Evolutionary conservation across 129 eudicot genomes (phyloP).

Genomic region (Flaveria bidentis): DNA sequence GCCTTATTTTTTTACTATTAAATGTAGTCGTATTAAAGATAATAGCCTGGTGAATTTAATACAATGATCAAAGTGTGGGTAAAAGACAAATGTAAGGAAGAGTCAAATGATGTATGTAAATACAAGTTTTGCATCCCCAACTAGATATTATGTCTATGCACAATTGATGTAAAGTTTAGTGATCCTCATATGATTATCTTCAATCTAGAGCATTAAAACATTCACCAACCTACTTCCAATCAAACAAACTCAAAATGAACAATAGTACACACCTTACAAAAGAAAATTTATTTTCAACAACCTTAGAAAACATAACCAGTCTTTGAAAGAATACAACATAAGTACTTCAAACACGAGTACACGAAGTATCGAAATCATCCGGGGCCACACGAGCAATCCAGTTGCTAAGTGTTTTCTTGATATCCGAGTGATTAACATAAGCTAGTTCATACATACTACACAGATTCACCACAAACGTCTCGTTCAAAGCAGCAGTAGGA

Average conservation of each 20-base stretch:
- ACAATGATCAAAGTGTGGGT: no score
- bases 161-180: not conserved
- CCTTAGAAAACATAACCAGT: not conserved
- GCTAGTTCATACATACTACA: conserved; percentile 99
- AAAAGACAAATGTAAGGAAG: no score
- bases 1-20: no score
- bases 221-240: not conserved
- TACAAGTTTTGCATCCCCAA: no score
- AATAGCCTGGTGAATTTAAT: no score
- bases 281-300: not conserved
- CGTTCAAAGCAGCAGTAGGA: conserved; percentile 74
- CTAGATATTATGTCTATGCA: no score
- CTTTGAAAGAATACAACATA: not conserved
- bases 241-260: not conserved
- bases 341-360: conserved; percentile 65
- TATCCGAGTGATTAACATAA: conserved; percentile 78
- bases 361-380: conserved; percentile 86
- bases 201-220: not conserved
- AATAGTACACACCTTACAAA: not conserved
- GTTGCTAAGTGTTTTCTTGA: conserved; percentile 82
- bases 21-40: no score
- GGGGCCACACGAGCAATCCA: conserved; percentile 99
- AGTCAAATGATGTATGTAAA: no score
- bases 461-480: conserved; percentile 87
- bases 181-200: not conserved